A percentile compares a stretch with the other conserved stretches of the same genome.
These are phyloP conservation scores for Globisporangium mamillatum DNA, from an alignment of 352 stramenopile genomes.

Conservation along the genomic window DNA sequence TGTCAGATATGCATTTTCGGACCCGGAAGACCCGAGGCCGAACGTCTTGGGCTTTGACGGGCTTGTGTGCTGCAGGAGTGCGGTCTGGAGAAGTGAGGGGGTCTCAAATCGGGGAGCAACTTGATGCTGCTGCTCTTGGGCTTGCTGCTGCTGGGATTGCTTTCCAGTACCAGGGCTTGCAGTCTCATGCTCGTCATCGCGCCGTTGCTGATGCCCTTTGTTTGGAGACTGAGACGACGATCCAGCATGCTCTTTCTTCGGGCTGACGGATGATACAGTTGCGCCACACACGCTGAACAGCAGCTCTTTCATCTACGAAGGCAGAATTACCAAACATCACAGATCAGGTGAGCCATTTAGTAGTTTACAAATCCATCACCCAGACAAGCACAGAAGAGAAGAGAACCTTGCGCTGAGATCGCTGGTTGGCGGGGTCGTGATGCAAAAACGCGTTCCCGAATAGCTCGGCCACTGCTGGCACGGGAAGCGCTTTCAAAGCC, in stretches of 20 bases:
- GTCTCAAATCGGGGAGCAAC: constrained; percentile 26
- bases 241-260: constrained; percentile 22
- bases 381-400: background rate
- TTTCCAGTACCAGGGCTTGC: constrained; percentile 19
- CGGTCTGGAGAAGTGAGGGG: constrained; percentile 53
- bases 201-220: constrained; percentile 13
- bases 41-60: constrained; percentile 53
- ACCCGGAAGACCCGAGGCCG: constrained; percentile 48
- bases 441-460: constrained; percentile 53
- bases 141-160: constrained; percentile 4
- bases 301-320: constrained; percentile 59
- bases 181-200: background rate
- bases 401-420: constrained; percentile 65
- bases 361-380: background rate
- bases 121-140: background rate
- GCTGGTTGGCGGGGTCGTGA: constrained; percentile 52
- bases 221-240: constrained; percentile 15
- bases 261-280: constrained; percentile 16
- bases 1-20: background rate
- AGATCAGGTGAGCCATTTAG: background rate
- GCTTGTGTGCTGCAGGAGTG: constrained; percentile 56
- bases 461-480: constrained; percentile 34
- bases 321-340: background rate
- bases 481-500: constrained; percentile 36
- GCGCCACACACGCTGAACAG: constrained; percentile 42